Conservation (phyloP, 371 early-diverging fungal genomes). For the Mortierella polycephala region DNA sequence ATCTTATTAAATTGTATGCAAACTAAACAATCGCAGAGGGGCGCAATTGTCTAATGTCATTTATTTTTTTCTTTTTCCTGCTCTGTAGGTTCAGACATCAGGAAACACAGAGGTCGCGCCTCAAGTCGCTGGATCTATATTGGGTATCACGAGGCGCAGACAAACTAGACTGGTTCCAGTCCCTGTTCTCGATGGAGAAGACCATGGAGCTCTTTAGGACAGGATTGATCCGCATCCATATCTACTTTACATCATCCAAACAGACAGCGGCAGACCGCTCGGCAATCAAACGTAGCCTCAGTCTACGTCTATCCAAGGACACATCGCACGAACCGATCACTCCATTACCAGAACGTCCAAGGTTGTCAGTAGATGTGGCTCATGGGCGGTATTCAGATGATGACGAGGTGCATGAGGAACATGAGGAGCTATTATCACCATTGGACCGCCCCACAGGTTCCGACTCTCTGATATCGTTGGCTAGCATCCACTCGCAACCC, state of each 20-base stretch:
- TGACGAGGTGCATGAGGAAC: conserved; percentile 41
- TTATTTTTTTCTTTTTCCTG: conserved; percentile 66
- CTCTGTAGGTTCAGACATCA: conserved; percentile 52
- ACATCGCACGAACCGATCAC: no score
- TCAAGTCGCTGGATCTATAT: conserved; percentile 47
- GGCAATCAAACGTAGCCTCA: conserved; percentile 5
- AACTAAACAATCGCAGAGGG: conserved; percentile 31
- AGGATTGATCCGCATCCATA: conserved; percentile 53
- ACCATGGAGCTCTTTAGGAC: conserved; percentile 51
- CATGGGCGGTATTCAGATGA: conserved; percentile 40
- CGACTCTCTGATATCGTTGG: conserved; percentile 30
- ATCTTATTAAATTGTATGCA: no score
- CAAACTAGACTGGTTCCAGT: conserved; percentile 52
- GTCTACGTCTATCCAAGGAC: not conserved
- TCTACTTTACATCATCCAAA: conserved; percentile 40
- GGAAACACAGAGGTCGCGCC: conserved; percentile 47
- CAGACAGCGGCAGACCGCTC: conserved; percentile 1
- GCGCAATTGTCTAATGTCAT: conserved; percentile 47
- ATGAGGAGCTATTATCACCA: conserved; percentile 43
- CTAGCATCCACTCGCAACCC: conserved; percentile 19
- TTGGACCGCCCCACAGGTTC: conserved; percentile 18
- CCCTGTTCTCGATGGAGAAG: conserved; percentile 54
- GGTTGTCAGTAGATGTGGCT: not conserved
- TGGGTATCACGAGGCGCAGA: conserved; percentile 51
- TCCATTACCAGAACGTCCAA: no score